Base-by-base conservation (phyloP, 345 rosid species). In the Citrus trifoliata region DNA sequence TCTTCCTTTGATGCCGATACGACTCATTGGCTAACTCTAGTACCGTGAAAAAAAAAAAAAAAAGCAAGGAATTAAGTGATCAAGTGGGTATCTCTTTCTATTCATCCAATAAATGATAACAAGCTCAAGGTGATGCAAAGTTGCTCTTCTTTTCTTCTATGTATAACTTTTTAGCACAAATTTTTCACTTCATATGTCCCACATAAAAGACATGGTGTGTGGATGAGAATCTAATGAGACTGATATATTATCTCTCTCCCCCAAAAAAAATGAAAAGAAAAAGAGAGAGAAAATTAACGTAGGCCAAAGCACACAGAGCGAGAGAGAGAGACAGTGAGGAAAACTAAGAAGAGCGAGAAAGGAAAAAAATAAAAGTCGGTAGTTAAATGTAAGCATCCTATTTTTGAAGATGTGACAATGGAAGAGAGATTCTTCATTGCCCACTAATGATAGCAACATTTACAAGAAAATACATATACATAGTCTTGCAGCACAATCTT, bases 1-100 rank as follows among this genome's bases (percentile, higher is more conserved):
- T 5, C 6, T 33, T 33, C 6, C 1, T 33, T 33, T 33, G 35
- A 33, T 33, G 3, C 35, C 6, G 6, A 6, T 5, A 33, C 1
- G 1, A 33, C 6, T 1, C 35, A 33, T 35, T 35, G 7, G 0
- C 7, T 1, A 35, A 5, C 5, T 35, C 7, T 18, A 25, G 38
- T 37, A 6, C 7, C 46, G 25, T 25, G 33, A 68, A 40, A 80
- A 24, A 56, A 67, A 80, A 24, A 56, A 67, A 60, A 70, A 56
- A 19, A 46, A 4, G 61, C 6, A 28, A 24, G 16, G 55, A 76
- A 66, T 40, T 30, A 28, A 64, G 55, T 58, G 24, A 71, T 38
- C 16, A 68, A 42, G 77, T 76, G 83, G 80, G 80, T 55, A 71
- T 65, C 80, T 71, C 72, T 68, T 82, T 79, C 46, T 56, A 25